Base-by-base conservation (phyloP, 2,329 filamentous ascomycete species). In the Lasiodiplodia sp. region DNA sequence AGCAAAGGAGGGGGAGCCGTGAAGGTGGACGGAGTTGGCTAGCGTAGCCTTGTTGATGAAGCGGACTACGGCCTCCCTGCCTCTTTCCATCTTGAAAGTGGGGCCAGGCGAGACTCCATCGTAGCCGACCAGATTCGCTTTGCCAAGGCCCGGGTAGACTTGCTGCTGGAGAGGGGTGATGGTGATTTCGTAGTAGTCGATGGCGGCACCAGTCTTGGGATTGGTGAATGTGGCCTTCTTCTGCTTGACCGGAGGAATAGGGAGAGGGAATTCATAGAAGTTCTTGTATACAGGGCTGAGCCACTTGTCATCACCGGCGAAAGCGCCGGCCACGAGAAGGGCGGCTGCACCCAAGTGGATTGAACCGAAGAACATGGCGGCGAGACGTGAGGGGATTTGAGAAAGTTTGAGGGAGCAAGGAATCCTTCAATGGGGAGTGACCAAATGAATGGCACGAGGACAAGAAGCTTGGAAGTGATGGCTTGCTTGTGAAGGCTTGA, bases 91-190 rank as follows among this genome's bases (percentile, higher is more conserved):
- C 44, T 82, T 74, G 70, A 87, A 84, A 1, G 83, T 87, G 7
- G 86, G 86, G 0, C 87, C 87, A 7, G 86, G 86, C 4, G 81
- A 79, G 8, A 84, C 82, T 16, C 86, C 86, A 78, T 88, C 84
- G 70, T 88, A 88, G 7, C 86, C 86, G 25, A 81, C 75, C 37
- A 84, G 68, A 11, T 77, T 72, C 1, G 83, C 80, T 18, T 75
- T 72, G 6, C 75, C 75, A 10, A 83, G 76, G 62, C 80, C 74
- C 3, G 82, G 82, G 71, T 84, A 85, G 16, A 83, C 75, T 68
- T 83, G 81, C 56, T 78, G 71, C 21, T 79, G 73, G 68, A 84
- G 81, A 2, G 75, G 66, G 66, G 79, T 75, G 62, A 85, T 78
- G 6, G 80, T 79, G 31, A 83, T 73, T 70, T 85, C 80, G 71